Evolutionary conservation across 1,139 yeast species (phyloP).

Genomic region (Tardiomyces depauwii): DNA sequence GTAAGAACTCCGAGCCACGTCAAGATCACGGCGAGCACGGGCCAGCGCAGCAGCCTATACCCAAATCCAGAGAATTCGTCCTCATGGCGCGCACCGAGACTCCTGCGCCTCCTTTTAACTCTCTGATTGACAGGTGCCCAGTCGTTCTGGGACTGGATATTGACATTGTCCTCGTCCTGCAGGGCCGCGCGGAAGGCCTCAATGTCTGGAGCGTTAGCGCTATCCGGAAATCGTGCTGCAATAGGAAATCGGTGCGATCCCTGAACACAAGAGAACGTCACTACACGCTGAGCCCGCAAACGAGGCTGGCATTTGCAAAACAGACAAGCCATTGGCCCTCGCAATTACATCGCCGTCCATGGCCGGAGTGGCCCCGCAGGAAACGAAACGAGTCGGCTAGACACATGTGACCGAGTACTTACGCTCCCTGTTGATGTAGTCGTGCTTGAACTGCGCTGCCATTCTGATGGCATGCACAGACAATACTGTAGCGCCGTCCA

Average conservation of each 20-base stretch:
- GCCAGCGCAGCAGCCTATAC: slow-evolving; percentile 54
- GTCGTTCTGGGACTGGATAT: slow-evolving; percentile 49
- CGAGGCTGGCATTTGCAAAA: too few species aligned
- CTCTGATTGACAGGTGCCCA: slow-evolving; percentile 51
- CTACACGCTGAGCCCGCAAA: too few species aligned
- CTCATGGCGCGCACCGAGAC: slow-evolving; percentile 1
- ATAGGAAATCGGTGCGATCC: too few species aligned
- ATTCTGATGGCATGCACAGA: not conserved
- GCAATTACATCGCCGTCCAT: too few species aligned
- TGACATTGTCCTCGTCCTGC: not conserved
- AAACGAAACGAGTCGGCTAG: too few species aligned
- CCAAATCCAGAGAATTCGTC: slow-evolving; percentile 28
- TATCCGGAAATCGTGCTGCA: too few species aligned
- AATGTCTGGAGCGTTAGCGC: not conserved
- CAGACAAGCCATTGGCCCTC: too few species aligned
- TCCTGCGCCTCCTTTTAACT: slow-evolving; percentile 12
- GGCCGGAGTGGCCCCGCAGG: too few species aligned
- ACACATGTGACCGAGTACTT: not conserved
- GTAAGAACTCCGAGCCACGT: slow-evolving; percentile 46
- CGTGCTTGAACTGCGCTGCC: not conserved
- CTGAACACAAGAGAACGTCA: too few species aligned
- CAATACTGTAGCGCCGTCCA: too few species aligned
- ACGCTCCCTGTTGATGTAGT: not conserved
- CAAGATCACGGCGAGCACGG: slow-evolving; percentile 41
- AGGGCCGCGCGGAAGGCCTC: not conserved